Evolutionary conservation across 768 basidiomycete species (phyloP).

Genomic region (Suillus alpinus): DNA sequence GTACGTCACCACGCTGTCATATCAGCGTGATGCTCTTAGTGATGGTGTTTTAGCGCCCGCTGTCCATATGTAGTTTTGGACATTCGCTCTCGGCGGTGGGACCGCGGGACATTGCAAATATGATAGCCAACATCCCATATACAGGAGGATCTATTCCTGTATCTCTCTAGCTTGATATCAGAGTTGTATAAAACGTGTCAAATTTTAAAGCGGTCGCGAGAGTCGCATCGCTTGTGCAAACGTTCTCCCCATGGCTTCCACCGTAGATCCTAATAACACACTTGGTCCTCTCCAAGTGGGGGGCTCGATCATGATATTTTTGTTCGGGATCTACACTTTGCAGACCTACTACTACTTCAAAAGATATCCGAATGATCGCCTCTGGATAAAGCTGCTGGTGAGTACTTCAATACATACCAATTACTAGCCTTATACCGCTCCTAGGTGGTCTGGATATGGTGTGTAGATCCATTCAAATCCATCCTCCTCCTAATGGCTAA

Average conservation of each 20-base stretch:
- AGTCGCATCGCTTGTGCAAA: background rate
- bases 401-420: slow-evolving; percentile 5
- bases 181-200: background rate
- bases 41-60: background rate
- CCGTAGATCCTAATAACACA: background rate
- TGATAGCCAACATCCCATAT: background rate
- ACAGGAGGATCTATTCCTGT: background rate
- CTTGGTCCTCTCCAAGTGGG: slow-evolving; percentile 28
- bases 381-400: slow-evolving; percentile 17
- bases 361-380: slow-evolving; percentile 19
- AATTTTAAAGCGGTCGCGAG: background rate
- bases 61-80: background rate
- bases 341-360: slow-evolving; percentile 22
- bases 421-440: slow-evolving; percentile 5
- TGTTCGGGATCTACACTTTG: slow-evolving; percentile 25
- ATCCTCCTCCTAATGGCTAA: background rate
- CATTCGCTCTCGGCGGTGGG: background rate
- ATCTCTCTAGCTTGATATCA: background rate
- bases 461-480: background rate
- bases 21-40: background rate
- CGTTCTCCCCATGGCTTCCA: background rate
- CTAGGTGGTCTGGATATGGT: slow-evolving; percentile 6
- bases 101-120: background rate
- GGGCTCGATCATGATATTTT: slow-evolving; percentile 18
- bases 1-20: background rate